Evolutionary conservation across 2,329 filamentous ascomycete genomes (phyloP), one percentile per base, ranked within the genome.

Genomic region (Grosmannia huntii): DNA sequence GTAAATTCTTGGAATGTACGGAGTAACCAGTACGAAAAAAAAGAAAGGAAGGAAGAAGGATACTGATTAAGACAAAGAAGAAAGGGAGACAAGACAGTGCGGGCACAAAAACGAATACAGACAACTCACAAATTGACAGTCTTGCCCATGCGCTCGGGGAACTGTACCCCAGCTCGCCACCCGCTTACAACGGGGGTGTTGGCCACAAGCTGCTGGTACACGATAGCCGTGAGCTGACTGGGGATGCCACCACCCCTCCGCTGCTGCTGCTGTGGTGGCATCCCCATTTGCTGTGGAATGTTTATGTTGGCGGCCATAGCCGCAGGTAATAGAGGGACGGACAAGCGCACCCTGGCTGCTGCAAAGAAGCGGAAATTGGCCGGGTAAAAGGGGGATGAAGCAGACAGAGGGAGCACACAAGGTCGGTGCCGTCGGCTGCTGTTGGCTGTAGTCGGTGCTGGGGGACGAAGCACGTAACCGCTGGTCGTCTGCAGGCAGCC

Each of bases 281-380:
- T 71, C 68, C 71, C 73, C 77, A 82, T 81, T 65, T 80, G 79
- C 68, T 76, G 76, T 21, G 53, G 58, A 25, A 62, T 54, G 31
- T 62, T 63, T 71, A 82, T 77, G 64, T 81, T 82, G 67, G 76
- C 79, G 72, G 80, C 79, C 80, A 83, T 83, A 70, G 76, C 76
- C 73, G 75, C 75, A 36, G 49, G 27, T 19, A 44, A 44, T 33
- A 16, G 36, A n/a, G 28, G 50, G 49, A 21, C 11, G 36, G n/a
- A 27, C 52, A 54, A 41, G 52, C 25, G 27, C 25, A 25, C 49
- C 49, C 19, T 33, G 28, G 51, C 4, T 31, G 31, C 49, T 31
- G 21, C 49, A 33, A 44, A 53, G 31, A 44, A 53, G 50, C 10
- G 12, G 25, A 19, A 51, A 12, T 51, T 7, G 5, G 23, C 27